Evolutionary conservation across 306 rosid species (phyloP).

Genomic region (Hylodesmum podocarpum): DNA sequence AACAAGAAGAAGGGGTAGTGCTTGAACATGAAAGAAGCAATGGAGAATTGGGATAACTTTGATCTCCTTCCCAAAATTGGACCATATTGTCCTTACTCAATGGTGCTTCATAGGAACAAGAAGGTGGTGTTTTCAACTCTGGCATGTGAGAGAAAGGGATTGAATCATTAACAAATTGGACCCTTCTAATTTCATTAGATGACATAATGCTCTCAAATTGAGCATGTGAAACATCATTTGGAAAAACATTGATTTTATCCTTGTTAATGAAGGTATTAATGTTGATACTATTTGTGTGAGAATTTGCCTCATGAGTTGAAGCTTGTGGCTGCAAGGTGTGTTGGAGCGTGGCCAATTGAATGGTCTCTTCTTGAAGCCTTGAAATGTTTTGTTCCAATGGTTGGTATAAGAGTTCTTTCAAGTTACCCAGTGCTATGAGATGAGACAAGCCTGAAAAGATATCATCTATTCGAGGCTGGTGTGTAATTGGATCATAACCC

Average conservation of each 20-base stretch:
- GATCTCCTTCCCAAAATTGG: constrained; percentile 37
- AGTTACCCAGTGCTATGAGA: constrained; percentile 64
- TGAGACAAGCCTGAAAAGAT: constrained; percentile 64
- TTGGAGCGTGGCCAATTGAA: constrained; percentile 57
- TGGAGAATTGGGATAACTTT: constrained; percentile 33
- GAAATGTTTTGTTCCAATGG: constrained; percentile 53
- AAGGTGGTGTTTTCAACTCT: constrained; percentile 28
- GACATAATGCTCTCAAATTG: constrained; percentile 38
- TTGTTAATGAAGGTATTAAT: constrained; percentile 1
- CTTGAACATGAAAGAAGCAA: constrained; percentile 57
- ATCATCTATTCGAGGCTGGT: constrained; percentile 57
- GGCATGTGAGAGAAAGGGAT: constrained; percentile 59
- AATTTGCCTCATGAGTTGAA: neutral
- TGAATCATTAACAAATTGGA: constrained; percentile 34
- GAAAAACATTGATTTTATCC: neutral
- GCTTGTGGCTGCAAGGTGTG: constrained; percentile 52
- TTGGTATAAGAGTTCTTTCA: constrained; percentile 53
- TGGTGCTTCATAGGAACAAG: constrained; percentile 20
- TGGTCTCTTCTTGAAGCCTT: constrained; percentile 57
- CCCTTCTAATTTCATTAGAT: constrained; percentile 6
- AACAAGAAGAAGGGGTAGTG: constrained; percentile 44
- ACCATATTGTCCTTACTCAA: constrained; percentile 3
- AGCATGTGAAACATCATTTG: constrained; percentile 33
- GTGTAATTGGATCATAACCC: constrained; percentile 45
- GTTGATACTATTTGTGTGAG: neutral